Conservation (phyloP, 2,329 filamentous ascomycete genomes). For the Aspergillus flavus region DNA sequence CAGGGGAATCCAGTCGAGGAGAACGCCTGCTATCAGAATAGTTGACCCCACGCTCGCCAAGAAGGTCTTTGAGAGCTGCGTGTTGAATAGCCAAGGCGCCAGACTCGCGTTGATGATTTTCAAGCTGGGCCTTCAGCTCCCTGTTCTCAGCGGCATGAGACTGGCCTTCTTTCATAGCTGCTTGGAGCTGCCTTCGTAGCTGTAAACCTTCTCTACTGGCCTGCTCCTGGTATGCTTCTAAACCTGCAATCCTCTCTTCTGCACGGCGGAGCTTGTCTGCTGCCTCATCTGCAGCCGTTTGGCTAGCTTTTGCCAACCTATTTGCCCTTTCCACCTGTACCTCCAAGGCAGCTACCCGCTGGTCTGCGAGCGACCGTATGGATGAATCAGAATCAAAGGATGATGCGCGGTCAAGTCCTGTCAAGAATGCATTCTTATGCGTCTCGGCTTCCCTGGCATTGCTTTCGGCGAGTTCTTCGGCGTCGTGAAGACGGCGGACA, state of each 20-base stretch:
- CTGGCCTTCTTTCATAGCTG: constrained; percentile 79
- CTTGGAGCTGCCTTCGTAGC: constrained; percentile 86
- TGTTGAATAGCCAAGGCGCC: constrained; percentile 92
- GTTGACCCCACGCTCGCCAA: constrained; percentile 85
- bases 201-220: constrained; percentile 88
- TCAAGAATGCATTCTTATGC: constrained; percentile 79
- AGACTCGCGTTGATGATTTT: constrained; percentile 87
- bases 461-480: constrained; percentile 84
- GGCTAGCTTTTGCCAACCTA: constrained; percentile 80
- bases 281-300: constrained; percentile 81
- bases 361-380: constrained; percentile 43
- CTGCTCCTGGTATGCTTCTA: constrained; percentile 97
- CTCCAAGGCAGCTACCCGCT: constrained; percentile 72
- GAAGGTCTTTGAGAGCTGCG: constrained; percentile 87
- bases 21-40: constrained; percentile 70
- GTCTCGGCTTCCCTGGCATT: constrained; percentile 84
- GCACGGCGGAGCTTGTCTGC: constrained; percentile 88
- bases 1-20: constrained; percentile 72
- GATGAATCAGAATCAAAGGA: constrained; percentile 43
- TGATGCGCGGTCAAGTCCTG: constrained; percentile 75
- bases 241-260: constrained; percentile 92
- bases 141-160: constrained; percentile 77
- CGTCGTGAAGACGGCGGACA: constrained; percentile 75
- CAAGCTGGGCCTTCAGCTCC: constrained; percentile 79
- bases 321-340: constrained; percentile 79